Evolutionary conservation across 495 filamentous ascomycete genomes (phyloP), one percentile per base, ranked within the genome.

Genomic region (Astrothelium macrocarpum): DNA sequence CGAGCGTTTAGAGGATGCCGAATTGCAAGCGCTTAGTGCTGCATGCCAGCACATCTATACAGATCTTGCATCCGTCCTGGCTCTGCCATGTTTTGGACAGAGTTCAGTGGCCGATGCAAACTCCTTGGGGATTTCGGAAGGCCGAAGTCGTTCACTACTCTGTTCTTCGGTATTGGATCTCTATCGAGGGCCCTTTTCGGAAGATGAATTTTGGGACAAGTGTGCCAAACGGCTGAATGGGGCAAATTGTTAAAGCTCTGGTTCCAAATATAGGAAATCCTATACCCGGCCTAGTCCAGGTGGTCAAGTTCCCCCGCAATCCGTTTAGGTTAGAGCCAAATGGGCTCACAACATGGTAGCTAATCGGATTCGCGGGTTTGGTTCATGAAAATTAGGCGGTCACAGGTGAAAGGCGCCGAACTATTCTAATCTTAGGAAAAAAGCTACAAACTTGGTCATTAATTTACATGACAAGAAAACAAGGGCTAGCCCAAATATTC

Each of bases 401-500:
- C n/a, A n/a, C n/a, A n/a, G n/a, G n/a, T n/a, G n/a, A n/a, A n/a
- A n/a, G n/a, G n/a, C n/a, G n/a, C n/a, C n/a, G n/a, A n/a, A n/a
- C n/a, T n/a, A n/a, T n/a, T n/a, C n/a, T n/a, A n/a, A n/a, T n/a
- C n/a, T n/a, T n/a, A n/a, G n/a, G n/a, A n/a, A n/a, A n/a, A n/a
- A n/a, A n/a, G n/a, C n/a, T n/a, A n/a, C n/a, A n/a, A n/a, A n/a
- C n/a, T n/a, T n/a, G n/a, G n/a, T n/a, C n/a, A n/a, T n/a, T n/a
- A n/a, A n/a, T n/a, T n/a, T n/a, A n/a, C n/a, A n/a, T n/a, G n/a
- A n/a, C n/a, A n/a, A n/a, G n/a, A n/a, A n/a, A n/a, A n/a, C n/a
- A n/a, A n/a, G n/a, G n/a, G n/a, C 25, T 56, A 56, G 9, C 49
- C 49, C 68, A 85, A 68, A 71, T 85, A 86, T 10, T 78, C 78